Conservation (phyloP, 2,329 filamentous ascomycete genomes). For the Pezicula carpinea region DNA sequence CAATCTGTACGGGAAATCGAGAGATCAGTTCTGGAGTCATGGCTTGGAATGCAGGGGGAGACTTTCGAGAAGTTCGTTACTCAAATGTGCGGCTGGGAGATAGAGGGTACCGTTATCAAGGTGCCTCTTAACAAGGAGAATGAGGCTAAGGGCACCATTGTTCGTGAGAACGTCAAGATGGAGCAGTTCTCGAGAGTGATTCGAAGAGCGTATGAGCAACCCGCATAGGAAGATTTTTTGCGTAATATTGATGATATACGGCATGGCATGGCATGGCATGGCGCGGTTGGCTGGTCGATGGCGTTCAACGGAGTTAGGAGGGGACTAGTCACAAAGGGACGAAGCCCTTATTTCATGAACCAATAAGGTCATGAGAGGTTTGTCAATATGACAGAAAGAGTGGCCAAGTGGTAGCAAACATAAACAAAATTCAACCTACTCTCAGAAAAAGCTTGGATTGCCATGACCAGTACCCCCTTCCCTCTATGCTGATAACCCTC, state of each 20-base stretch:
- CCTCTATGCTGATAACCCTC: too few species aligned
- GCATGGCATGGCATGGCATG: slow-evolving; percentile 17
- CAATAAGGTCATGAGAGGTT: too few species aligned
- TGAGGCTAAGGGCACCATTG: slow-evolving; percentile 92
- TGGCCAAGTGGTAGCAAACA: too few species aligned
- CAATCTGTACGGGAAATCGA: slow-evolving; percentile 73
- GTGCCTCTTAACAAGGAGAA: slow-evolving; percentile 95
- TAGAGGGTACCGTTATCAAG: slow-evolving; percentile 61
- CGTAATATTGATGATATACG: background rate
- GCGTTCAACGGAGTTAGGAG: slow-evolving; percentile 20
- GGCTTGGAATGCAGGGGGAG: slow-evolving; percentile 68
- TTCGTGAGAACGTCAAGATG: slow-evolving; percentile 90
- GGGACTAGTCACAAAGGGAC: slow-evolving; percentile 3
- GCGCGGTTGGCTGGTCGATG: slow-evolving; percentile 11
- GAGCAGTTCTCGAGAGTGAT: slow-evolving; percentile 81
- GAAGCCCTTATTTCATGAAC: background rate
- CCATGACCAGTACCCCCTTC: too few species aligned
- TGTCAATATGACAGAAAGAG: too few species aligned
- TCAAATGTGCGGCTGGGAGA: slow-evolving; percentile 82
- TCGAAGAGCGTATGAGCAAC: slow-evolving; percentile 80
- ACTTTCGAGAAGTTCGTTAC: slow-evolving; percentile 72
- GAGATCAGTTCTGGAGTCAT: slow-evolving; percentile 64
- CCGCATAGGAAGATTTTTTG: slow-evolving; percentile 41
- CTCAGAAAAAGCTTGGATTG: too few species aligned
- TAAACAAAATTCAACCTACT: too few species aligned